Base-by-base conservation (phyloP, 257 asterid species). In the Salvia splendens region DNA sequence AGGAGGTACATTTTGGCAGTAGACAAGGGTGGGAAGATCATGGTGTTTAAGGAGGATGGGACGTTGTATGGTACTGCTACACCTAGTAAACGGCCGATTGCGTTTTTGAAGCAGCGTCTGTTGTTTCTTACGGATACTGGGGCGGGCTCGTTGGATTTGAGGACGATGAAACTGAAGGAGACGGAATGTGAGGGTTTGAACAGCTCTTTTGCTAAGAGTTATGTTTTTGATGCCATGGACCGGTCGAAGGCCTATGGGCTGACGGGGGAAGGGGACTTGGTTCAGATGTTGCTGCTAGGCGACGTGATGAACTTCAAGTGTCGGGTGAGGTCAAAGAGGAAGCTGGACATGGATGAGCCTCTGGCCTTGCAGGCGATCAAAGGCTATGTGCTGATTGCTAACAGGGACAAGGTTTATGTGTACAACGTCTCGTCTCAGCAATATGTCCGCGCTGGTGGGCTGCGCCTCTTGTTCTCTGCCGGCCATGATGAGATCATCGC, bases 81-180 rank as follows among this genome's bases (percentile, higher is more conserved):
- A 42, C 96, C 97, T 3, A 73, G 74, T 7, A 82, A 87, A 54
- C 80, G 72, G 56, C 97, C 96, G 1, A 64, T 94, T 42, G 92
- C 87, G 0, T 94, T 94, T 87, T 82, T 87, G 80, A 94, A 87
- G 83, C 99, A 94, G 68, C 76, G 97, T 76, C 96, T 94, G 60
- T 40, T 94, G 86, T 94, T 91, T 78, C 88, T 94, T 5, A 88
- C 97, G 0, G 96, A 88, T 16, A 79, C 85, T 3, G 99, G 99
- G 16, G 97, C 99, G 0, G 99, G 99, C 35, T 91, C 97, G 0
- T 78, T 94, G 80, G 99, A 94, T 79, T 82, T 94, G 78, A 85
- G 97, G 80, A 85, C 95, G 46, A 91, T 91, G 97, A 94, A 77
- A 70, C 71, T 94, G 33, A 87, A 85, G 80, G 97, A 91, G 63